These are phyloP conservation scores for Vigna hirtella DNA, from an alignment of 306 rosid species.

Conservation along the genomic window DNA sequence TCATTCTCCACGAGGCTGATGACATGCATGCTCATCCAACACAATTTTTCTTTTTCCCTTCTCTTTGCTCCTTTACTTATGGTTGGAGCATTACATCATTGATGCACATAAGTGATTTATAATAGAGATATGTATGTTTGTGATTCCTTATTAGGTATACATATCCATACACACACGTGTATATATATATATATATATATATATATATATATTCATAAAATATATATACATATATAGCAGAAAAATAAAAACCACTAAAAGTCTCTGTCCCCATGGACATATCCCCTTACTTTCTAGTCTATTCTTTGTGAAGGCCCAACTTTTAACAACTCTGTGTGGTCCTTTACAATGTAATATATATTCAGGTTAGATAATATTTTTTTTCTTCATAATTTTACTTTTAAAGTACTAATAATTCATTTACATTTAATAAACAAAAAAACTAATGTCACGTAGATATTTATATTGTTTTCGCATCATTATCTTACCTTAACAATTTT, in stretches of 20 bases:
- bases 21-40: slow-evolving; percentile 38
- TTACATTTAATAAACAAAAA: too few species aligned
- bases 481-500: too few species aligned
- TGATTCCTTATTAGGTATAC: slow-evolving; percentile 29
- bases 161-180: slow-evolving; percentile 5
- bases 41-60: background rate
- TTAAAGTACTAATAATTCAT: too few species aligned
- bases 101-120: slow-evolving; percentile 43
- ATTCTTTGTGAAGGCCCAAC: slow-evolving; percentile 41
- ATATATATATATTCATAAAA: slow-evolving; percentile 1
- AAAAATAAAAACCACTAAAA: slow-evolving; percentile 36
- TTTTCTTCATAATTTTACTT: too few species aligned
- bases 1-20: slow-evolving; percentile 29
- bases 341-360: slow-evolving; percentile 39
- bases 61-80: slow-evolving; percentile 7
- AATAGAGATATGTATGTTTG: slow-evolving; percentile 29
- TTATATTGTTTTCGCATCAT: too few species aligned
- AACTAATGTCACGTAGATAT: too few species aligned
- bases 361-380: too few species aligned
- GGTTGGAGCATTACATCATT: slow-evolving; percentile 46
- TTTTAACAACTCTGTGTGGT: slow-evolving; percentile 36
- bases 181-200: background rate
- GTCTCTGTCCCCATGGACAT: slow-evolving; percentile 36
- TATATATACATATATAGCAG: slow-evolving; percentile 2
- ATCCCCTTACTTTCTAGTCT: slow-evolving; percentile 43